A percentile compares a stretch with the other conserved stretches of the same genome.
Evolutionary conservation across 2,329 filamentous ascomycete genomes (phyloP).

Genomic region (Aspergillus brasiliensis): DNA sequence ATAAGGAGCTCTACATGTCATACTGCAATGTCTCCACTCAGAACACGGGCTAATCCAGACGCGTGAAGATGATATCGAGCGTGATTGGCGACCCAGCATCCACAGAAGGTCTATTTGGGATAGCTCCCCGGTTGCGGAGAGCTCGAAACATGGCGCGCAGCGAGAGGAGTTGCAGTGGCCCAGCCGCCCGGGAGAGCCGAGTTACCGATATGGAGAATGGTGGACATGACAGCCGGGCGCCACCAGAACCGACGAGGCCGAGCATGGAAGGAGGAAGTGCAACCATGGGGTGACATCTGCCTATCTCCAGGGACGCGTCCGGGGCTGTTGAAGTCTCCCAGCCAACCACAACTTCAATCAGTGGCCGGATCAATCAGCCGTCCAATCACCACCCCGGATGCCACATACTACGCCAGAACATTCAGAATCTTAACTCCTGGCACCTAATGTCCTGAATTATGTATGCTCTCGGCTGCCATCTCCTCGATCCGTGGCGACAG

Average conservation of each 20-base stretch:
- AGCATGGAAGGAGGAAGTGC: not conserved
- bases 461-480: not conserved
- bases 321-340: not conserved
- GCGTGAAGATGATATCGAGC: not conserved
- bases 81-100: not conserved
- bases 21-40: not conserved
- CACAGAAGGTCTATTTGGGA: not conserved
- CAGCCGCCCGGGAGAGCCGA: not conserved
- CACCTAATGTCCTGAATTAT: not conserved
- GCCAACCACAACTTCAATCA: not conserved
- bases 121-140: not conserved
- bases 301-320: not conserved
- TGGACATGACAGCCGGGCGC: not conserved
- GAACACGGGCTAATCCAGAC: not conserved
- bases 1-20: not conserved
- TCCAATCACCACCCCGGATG: not conserved
- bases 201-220: not conserved
- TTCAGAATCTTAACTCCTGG: not conserved
- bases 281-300: constrained; percentile 1
- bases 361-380: not conserved
- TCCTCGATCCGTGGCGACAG: not conserved
- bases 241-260: not conserved
- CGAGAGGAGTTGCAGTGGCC: not conserved
- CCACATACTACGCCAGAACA: not conserved
- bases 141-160: not conserved